Evolutionary conservation across 768 basidiomycete species (phyloP).

Genomic region (Phlegmacium glaucopus): DNA sequence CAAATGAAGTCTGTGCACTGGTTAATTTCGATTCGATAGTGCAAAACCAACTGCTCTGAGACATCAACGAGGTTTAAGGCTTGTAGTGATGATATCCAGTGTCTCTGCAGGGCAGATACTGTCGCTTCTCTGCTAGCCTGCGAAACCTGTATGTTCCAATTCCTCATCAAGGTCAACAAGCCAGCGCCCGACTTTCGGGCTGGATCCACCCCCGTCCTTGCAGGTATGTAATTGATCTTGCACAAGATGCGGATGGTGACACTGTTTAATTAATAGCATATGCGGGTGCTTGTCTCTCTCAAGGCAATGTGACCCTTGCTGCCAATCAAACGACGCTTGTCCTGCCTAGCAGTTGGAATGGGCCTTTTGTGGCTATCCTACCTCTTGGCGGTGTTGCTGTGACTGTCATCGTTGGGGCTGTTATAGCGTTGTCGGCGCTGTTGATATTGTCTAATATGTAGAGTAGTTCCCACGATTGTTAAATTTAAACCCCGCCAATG

Average conservation of each 20-base stretch:
- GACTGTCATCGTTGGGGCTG: conserved; percentile 35
- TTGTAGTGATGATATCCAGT: conserved; percentile 46
- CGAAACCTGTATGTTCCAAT: conserved; percentile 66
- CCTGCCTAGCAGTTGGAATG: conserved; percentile 57
- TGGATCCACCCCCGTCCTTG: conserved; percentile 58
- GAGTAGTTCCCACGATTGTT: conserved; percentile 23
- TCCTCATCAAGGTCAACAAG: conserved; percentile 48
- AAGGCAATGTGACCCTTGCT: conserved; percentile 35
- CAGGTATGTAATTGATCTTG: conserved; percentile 36
- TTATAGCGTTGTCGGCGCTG: conserved; percentile 49
- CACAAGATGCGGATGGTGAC: too few relatives aligned
- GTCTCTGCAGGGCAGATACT: conserved; percentile 49
- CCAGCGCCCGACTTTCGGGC: conserved; percentile 47
- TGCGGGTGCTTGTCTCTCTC: conserved; percentile 38
- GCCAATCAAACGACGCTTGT: conserved; percentile 37
- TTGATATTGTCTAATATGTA: conserved; percentile 52
- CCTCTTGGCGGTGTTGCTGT: conserved; percentile 40
- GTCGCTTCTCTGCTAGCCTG: conserved; percentile 44
- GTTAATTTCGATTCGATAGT: conserved; percentile 25
- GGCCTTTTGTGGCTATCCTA: conserved; percentile 49
- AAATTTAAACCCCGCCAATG: conserved; percentile 27
- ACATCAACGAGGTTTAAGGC: conserved; percentile 25
- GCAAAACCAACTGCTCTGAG: conserved; percentile 26
- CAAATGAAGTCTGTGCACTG: background rate
- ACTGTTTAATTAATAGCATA: conserved; percentile 46